A percentile compares a stretch with the other conserved stretches of the same genome.
phyloP scores from a whole-genome alignment of 495 filamentous ascomycete genomes.

The Staphylotrichum tortipilum region DNA sequence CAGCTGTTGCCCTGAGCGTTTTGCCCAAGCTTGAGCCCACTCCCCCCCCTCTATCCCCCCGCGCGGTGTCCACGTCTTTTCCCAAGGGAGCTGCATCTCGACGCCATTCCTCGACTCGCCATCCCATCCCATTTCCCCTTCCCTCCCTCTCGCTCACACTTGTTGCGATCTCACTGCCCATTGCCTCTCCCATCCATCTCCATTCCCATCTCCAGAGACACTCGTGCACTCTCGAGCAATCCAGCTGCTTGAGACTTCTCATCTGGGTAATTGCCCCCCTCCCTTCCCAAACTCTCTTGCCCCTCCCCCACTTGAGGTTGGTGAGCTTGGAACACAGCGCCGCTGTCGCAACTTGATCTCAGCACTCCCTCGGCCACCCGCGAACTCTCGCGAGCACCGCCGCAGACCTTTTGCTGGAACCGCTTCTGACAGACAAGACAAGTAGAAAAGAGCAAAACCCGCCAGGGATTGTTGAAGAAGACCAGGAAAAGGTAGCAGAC shows the following conservation, averaged over 20 bases:
- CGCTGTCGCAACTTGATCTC: not conserved
- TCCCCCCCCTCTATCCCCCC: no score
- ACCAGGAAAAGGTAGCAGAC: constrained; percentile 10
- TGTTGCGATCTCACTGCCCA: no score
- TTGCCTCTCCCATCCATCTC: no score
- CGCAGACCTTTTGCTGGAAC: not conserved
- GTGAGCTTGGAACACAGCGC: no score
- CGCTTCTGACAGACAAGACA: not conserved
- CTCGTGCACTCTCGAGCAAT: constrained; percentile 2
- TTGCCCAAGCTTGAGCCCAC: constrained; percentile 5
- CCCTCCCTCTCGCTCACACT: not conserved
- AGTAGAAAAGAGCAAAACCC: constrained; percentile 2
- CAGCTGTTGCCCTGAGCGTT: constrained; percentile 7
- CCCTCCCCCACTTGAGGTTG: constrained; percentile 16
- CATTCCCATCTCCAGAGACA: not conserved
- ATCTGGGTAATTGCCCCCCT: constrained; percentile 11
- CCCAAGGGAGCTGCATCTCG: constrained; percentile 9
- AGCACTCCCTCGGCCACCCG: not conserved
- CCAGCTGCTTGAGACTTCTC: constrained; percentile 2
- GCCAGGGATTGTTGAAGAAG: constrained; percentile 4
- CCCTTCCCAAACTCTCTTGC: no score
- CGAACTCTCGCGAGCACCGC: constrained; percentile 3
- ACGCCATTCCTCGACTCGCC: constrained; percentile 9
- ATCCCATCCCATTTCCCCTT: not conserved
- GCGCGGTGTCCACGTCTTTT: constrained; percentile 8